Percentiles rank a stretch among this genome's conserved stretches.
Evolutionary conservation across 73 alveolate species (phyloP).

Genomic region (Tetrahymena borealis): DNA sequence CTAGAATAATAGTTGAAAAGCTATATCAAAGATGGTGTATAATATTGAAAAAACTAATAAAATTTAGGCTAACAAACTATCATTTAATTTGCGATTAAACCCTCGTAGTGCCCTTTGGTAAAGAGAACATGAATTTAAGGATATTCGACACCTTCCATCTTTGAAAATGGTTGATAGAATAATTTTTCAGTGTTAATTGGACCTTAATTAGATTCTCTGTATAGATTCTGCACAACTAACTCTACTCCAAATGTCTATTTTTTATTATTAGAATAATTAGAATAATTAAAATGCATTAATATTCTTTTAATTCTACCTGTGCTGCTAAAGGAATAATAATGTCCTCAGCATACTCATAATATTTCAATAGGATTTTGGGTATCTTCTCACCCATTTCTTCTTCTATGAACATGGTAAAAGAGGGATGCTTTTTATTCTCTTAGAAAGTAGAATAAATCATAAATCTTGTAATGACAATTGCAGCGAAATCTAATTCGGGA

Average conservation of each 20-base stretch:
- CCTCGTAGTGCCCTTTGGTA: not conserved
- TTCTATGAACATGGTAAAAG: not conserved
- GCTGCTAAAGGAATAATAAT: not conserved
- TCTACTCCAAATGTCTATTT: not conserved
- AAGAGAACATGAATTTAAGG: not conserved
- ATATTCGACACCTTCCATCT: not conserved
- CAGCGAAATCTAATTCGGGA: not conserved
- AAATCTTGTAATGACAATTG: not conserved
- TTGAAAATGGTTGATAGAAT: not conserved
- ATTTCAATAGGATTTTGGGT: not conserved
- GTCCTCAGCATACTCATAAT: not conserved
- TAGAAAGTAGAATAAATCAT: not conserved
- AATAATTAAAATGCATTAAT: not conserved
- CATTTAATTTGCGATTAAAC: not conserved
- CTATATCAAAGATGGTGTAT: not conserved
- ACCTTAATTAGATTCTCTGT: not conserved
- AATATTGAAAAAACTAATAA: not conserved
- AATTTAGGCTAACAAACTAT: not conserved
- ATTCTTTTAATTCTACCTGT: not conserved
- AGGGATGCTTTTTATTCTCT: not conserved
- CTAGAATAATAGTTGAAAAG: too few relatives aligned
- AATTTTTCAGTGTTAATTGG: not conserved
- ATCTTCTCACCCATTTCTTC: not conserved
- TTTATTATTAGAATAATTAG: not conserved
- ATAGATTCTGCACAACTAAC: not conserved